These are phyloP conservation scores for Phytophthora cajani DNA, from an alignment of 352 stramenopile genomes.

Conservation along the genomic window DNA sequence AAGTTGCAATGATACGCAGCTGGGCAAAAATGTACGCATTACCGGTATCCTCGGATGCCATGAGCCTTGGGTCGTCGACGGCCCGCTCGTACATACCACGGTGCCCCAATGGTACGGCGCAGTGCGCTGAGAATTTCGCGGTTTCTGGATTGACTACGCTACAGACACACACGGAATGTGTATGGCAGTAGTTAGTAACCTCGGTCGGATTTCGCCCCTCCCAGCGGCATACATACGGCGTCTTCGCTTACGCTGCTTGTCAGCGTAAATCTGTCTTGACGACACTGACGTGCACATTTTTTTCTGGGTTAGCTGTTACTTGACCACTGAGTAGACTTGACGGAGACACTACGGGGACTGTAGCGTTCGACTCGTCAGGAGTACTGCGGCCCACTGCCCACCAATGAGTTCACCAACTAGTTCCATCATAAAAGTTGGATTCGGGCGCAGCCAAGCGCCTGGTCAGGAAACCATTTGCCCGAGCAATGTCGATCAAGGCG, in stretches of 20 bases:
- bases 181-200: background rate
- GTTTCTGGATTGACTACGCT: no score
- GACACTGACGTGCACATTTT: background rate
- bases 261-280: background rate
- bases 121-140: no score
- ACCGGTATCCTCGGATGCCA: no score
- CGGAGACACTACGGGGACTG: no score
- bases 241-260: background rate
- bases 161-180: conserved; percentile 6
- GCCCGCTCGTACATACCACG: no score
- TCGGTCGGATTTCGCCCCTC: conserved; percentile 1
- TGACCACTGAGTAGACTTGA: no score
- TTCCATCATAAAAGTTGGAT: conserved; percentile 1
- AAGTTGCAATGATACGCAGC: no score
- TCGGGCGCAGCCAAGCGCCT: background rate
- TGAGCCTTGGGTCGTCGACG: no score
- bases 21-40: no score
- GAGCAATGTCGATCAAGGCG: conserved; percentile 14
- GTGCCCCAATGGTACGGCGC: no score
- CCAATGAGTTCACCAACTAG: conserved; percentile 7
- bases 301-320: background rate
- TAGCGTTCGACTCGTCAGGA: background rate
- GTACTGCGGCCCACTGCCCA: background rate
- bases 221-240: conserved; percentile 4
- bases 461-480: conserved; percentile 15